Evolutionary conservation across 345 rosid species (phyloP).

Genomic region (Eutrema japonicum): DNA sequence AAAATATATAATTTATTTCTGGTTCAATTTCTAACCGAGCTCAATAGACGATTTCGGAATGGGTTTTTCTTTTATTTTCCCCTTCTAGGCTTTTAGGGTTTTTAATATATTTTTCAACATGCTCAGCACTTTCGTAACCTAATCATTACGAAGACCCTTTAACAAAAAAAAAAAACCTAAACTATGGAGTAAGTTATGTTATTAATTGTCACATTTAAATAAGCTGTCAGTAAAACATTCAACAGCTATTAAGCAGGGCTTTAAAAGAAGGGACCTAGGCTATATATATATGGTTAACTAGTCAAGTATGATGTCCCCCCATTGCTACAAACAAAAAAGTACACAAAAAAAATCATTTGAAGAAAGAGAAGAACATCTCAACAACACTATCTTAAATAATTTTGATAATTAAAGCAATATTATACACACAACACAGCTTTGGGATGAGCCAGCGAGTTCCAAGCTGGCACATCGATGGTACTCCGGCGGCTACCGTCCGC

Average conservation of each 20-base stretch:
- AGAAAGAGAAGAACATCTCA: slow-evolving; percentile 31
- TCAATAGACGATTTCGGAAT: too few relatives aligned
- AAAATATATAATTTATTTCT: too few relatives aligned
- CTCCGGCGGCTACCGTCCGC: slow-evolving; percentile 48
- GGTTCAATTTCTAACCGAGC: too few relatives aligned
- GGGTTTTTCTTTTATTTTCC: too few relatives aligned
- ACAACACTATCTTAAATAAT: slow-evolving; percentile 1
- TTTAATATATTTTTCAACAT: too few relatives aligned
- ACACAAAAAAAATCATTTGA: slow-evolving; percentile 17
- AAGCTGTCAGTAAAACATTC: slow-evolving; percentile 19
- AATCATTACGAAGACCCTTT: too few relatives aligned
- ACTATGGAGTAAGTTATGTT: neutral
- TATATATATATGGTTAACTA: slow-evolving; percentile 26
- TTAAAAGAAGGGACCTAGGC: slow-evolving; percentile 31
- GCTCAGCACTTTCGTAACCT: too few relatives aligned
- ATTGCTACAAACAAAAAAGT: slow-evolving; percentile 26
- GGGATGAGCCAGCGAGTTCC: slow-evolving; percentile 93
- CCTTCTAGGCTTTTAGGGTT: too few relatives aligned
- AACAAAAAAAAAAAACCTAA: too few relatives aligned
- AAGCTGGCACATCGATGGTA: slow-evolving; percentile 64
- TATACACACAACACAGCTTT: neutral
- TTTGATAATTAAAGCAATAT: neutral
- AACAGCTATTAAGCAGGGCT: slow-evolving; percentile 22
- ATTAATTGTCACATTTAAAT: neutral
- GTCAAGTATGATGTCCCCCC: slow-evolving; percentile 37